phyloP scores from a whole-genome alignment of 768 basidiomycete species.

The Suillus placidus region DNA sequence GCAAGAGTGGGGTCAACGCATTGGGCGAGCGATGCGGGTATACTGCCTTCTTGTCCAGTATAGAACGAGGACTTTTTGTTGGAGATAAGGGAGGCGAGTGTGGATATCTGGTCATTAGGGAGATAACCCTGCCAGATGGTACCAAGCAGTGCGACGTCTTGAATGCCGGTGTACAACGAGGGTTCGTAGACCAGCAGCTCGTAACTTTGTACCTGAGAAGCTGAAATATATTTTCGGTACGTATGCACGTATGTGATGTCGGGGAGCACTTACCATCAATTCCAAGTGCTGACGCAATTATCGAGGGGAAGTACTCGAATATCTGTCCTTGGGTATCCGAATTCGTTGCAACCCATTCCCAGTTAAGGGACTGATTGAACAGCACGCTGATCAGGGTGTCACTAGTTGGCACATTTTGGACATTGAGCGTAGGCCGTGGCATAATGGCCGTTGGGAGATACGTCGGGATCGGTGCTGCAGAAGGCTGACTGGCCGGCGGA shows the following conservation, averaged over 20 bases:
- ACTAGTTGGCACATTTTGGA: conserved; percentile 35
- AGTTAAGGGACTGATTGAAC: conserved; percentile 62
- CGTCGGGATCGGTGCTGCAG: conserved; percentile 49
- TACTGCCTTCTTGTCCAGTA: conserved; percentile 44
- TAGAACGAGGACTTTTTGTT: conserved; percentile 66
- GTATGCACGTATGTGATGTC: conserved; percentile 20
- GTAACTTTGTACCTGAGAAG: conserved; percentile 44
- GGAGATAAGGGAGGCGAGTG: conserved; percentile 68
- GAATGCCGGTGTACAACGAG: conserved; percentile 47
- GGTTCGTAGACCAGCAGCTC: conserved; percentile 77
- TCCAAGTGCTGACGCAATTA: conserved; percentile 49
- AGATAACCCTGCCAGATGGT: conserved; percentile 79
- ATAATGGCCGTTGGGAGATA: conserved; percentile 64
- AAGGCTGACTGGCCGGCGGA: conserved; percentile 29
- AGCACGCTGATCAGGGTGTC: conserved; percentile 64
- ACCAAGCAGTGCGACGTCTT: conserved; percentile 52
- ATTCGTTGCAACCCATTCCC: conserved; percentile 67
- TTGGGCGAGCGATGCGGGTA: conserved; percentile 59
- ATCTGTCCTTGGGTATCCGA: conserved; percentile 70
- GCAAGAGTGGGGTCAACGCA: conserved; percentile 73
- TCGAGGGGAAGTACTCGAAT: conserved; percentile 66
- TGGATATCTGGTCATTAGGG: conserved; percentile 52
- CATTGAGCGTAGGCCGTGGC: conserved; percentile 37
- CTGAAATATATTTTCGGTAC: conserved; percentile 38
- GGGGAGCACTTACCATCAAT: conserved; percentile 40